phyloP scores from a whole-genome alignment of 257 asterid genomes.

The Osmanthus fragrans region DNA sequence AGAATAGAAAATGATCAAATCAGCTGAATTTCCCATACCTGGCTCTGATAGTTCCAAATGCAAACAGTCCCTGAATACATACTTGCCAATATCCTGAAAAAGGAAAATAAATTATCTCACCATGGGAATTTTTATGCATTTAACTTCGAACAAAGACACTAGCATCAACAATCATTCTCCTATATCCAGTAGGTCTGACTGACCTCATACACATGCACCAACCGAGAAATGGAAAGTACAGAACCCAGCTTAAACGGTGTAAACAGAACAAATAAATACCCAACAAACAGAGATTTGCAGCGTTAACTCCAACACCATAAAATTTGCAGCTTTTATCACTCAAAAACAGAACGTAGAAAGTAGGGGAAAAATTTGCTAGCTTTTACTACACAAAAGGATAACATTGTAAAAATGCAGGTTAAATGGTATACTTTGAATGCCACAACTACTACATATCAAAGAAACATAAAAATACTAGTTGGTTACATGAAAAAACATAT shows the following conservation, averaged over 20 bases:
- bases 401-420: neutral
- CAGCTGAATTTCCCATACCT: conserved; percentile 47
- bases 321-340: neutral
- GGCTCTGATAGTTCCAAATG: conserved; percentile 94
- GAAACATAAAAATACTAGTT: neutral
- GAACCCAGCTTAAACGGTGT: conserved; percentile 6
- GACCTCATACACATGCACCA: conserved; percentile 6
- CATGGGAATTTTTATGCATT: neutral
- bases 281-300: neutral
- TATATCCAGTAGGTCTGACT: conserved; percentile 1
- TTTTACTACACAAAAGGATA: neutral
- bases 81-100: conserved; percentile 83
- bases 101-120: conserved; percentile 21
- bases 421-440: neutral
- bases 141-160: neutral
- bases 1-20: conserved; percentile 1
- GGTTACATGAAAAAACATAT: conserved; percentile 9
- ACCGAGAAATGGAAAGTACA: conserved; percentile 13
- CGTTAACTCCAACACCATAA: neutral
- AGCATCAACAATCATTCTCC: conserved; percentile 8
- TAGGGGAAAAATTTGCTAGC: neutral
- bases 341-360: neutral
- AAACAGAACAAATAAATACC: conserved; percentile 9
- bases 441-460: conserved; percentile 1
- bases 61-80: conserved; percentile 87